Percentiles rank a stretch among this genome's conserved stretches.
Evolutionary conservation across 108 stramenopile species (phyloP).

Genomic region (Stephanodiscus triporus): DNA sequence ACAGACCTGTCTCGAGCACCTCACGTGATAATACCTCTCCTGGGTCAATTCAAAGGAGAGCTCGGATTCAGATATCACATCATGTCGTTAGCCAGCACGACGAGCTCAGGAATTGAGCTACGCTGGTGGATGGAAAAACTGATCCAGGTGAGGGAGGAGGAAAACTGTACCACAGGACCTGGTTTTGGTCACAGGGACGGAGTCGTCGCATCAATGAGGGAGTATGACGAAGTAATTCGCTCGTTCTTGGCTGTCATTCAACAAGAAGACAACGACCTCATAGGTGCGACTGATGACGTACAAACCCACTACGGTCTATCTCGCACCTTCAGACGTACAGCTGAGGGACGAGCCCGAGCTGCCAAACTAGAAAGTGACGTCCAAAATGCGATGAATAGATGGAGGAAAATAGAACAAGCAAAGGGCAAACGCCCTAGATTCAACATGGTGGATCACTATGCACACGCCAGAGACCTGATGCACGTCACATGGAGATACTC

Average conservation of each 20-base stretch:
- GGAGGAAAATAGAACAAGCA: too few relatives aligned
- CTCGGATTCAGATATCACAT: not conserved
- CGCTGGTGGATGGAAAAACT: conserved; percentile 24
- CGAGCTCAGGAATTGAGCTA: conserved; percentile 10
- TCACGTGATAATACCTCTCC: conserved; percentile 15
- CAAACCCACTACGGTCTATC: not conserved
- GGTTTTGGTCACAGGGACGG: not conserved
- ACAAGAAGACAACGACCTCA: not conserved
- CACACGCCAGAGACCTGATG: too few relatives aligned
- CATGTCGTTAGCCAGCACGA: conserved; percentile 4
- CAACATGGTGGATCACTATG: too few relatives aligned
- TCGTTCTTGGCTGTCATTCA: not conserved
- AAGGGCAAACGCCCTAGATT: too few relatives aligned
- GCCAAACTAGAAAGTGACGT: too few relatives aligned
- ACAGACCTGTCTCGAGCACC: not conserved
- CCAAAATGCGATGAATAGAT: too few relatives aligned
- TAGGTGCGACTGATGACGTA: not conserved
- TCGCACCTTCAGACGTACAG: too few relatives aligned
- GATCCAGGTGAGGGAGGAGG: not conserved
- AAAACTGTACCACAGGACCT: not conserved
- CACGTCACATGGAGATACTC: too few relatives aligned
- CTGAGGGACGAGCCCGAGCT: too few relatives aligned
- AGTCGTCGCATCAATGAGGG: not conserved
- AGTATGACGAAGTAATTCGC: not conserved
- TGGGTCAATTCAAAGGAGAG: conserved; percentile 35